phyloP scores from a whole-genome alignment of 495 filamentous ascomycete genomes.

The Neurospora intermedia region DNA sequence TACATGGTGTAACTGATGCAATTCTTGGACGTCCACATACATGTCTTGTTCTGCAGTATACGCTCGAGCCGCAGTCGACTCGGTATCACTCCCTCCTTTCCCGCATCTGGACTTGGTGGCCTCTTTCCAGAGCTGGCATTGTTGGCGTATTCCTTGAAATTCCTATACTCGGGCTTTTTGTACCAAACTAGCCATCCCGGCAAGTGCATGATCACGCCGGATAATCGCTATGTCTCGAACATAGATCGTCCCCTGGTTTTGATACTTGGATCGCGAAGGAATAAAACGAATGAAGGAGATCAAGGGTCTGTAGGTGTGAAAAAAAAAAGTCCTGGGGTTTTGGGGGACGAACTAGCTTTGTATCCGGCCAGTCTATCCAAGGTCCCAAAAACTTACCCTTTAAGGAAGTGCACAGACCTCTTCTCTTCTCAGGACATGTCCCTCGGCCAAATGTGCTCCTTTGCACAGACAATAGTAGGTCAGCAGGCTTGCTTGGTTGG shows the following conservation, averaged over 20 bases:
- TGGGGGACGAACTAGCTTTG: background rate
- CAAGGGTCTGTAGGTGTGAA: background rate
- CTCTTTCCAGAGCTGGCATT: slow-evolving; percentile 16
- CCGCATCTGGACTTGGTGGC: slow-evolving; percentile 18
- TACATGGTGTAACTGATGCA: background rate
- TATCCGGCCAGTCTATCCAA: background rate
- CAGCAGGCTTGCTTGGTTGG: background rate
- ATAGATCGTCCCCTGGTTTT: background rate
- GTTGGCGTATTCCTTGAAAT: slow-evolving; percentile 27
- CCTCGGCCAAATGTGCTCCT: background rate
- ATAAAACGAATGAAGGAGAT: background rate
- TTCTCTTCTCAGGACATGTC: too few species aligned
- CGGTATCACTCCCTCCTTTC: slow-evolving; percentile 22
- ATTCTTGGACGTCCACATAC: slow-evolving; percentile 9
- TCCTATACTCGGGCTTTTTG: slow-evolving; percentile 35
- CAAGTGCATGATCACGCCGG: slow-evolving; percentile 10
- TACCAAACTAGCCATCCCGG: slow-evolving; percentile 31
- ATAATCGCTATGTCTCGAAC: background rate
- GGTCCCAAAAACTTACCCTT: too few species aligned
- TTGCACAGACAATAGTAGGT: background rate
- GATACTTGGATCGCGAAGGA: background rate
- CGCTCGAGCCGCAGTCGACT: slow-evolving; percentile 26
- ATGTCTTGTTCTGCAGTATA: slow-evolving; percentile 32
- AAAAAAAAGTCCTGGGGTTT: background rate
- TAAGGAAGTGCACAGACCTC: too few species aligned